phyloP scores from a whole-genome alignment of 2,329 filamentous ascomycete species.

The Colletotrichum aenigma region DNA sequence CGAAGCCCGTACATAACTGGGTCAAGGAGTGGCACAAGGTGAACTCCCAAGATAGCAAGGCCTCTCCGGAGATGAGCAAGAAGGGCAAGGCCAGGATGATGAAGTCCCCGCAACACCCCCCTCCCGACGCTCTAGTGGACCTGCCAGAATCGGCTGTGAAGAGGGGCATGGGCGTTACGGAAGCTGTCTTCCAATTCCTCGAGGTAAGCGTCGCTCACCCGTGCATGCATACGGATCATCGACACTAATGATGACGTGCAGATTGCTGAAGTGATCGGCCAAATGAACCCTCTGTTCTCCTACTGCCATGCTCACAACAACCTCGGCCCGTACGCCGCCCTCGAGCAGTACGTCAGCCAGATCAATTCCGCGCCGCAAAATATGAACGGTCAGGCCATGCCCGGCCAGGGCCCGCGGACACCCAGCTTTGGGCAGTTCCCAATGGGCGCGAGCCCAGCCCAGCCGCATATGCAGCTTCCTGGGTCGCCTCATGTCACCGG shows the following conservation, averaged over 20 bases:
- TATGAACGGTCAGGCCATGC: slow-evolving; percentile 55
- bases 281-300: slow-evolving; percentile 68
- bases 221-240: background rate
- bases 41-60: slow-evolving; percentile 61
- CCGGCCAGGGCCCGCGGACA: slow-evolving; percentile 51
- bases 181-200: slow-evolving; percentile 66
- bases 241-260: slow-evolving; percentile 35
- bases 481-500: slow-evolving; percentile 64
- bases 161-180: slow-evolving; percentile 61
- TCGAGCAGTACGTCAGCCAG: slow-evolving; percentile 64
- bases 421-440: slow-evolving; percentile 62
- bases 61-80: slow-evolving; percentile 71
- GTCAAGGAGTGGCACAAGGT: slow-evolving; percentile 68
- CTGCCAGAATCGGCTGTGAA: slow-evolving; percentile 65
- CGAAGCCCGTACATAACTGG: slow-evolving; percentile 67
- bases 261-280: slow-evolving; percentile 70
- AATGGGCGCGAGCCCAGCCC: slow-evolving; percentile 64
- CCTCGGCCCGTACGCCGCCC: slow-evolving; percentile 60
- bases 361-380: slow-evolving; percentile 43
- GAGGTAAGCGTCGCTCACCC: slow-evolving; percentile 50
- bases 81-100: slow-evolving; percentile 64
- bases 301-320: slow-evolving; percentile 60
- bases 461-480: slow-evolving; percentile 64
- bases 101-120: slow-evolving; percentile 63
- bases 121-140: slow-evolving; percentile 61